A percentile compares a stretch with the other conserved stretches of the same genome.
Evolutionary conservation across 2,329 filamentous ascomycete genomes (phyloP).

Genomic region (Lachnellula cervina): DNA sequence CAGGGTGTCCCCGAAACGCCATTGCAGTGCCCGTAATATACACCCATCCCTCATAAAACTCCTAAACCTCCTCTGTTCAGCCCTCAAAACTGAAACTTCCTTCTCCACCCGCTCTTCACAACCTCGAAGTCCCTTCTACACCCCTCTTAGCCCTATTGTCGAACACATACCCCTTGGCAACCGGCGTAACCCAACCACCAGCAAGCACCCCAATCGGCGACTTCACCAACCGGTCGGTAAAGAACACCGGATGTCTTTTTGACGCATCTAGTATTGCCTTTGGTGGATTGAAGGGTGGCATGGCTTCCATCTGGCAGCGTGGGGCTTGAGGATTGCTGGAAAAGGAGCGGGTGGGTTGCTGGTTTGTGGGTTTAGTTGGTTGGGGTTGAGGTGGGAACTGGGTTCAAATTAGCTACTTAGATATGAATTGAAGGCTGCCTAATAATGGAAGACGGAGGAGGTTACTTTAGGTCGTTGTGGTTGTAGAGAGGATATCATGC

Average conservation of each 20-base stretch:
- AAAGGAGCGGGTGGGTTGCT: not conserved
- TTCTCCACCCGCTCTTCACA: constrained; percentile 13
- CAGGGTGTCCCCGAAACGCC: too few species aligned
- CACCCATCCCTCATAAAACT: not conserved
- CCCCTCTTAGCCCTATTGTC: constrained; percentile 38
- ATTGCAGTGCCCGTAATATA: not conserved
- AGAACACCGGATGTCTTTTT: constrained; percentile 69
- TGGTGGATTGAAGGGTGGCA: constrained; percentile 36
- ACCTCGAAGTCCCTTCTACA: constrained; percentile 27
- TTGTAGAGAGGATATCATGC: not conserved
- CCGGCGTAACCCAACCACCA: constrained; percentile 39
- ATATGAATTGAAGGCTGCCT: too few species aligned
- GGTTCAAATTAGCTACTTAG: not conserved
- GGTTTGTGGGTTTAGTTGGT: too few species aligned
- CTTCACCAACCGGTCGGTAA: constrained; percentile 58
- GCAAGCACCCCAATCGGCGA: constrained; percentile 39
- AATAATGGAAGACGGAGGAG: not conserved
- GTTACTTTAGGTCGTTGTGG: not conserved
- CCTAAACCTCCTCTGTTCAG: not conserved
- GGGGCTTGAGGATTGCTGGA: constrained; percentile 14
- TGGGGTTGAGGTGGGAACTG: too few species aligned
- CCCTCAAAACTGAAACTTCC: not conserved
- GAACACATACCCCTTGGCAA: constrained; percentile 58
- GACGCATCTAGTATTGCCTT: constrained; percentile 42
- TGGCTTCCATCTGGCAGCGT: constrained; percentile 44